phyloP scores from a whole-genome alignment of 139 green algal genomes.

The Chlamydomonas asymmetrica region DNA sequence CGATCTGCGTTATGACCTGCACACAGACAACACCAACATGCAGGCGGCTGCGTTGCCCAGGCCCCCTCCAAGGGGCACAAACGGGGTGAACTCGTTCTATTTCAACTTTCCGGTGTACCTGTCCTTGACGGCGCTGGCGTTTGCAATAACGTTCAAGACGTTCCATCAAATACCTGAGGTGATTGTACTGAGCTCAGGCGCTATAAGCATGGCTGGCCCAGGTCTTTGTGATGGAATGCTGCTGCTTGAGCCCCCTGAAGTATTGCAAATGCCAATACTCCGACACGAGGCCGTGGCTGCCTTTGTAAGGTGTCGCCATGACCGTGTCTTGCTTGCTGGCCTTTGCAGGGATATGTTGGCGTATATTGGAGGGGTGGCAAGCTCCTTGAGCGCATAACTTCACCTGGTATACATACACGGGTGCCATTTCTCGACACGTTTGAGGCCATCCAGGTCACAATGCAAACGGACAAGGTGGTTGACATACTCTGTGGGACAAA shows the following conservation, averaged over 20 bases:
- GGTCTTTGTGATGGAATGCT: neutral
- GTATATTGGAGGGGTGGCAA: constrained; percentile 59
- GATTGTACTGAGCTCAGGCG: neutral
- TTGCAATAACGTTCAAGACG: constrained; percentile 8
- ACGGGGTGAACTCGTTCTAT: neutral
- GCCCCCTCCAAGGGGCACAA: no score
- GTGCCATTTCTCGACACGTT: constrained; percentile 51
- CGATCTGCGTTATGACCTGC: no score
- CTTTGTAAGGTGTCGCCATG: neutral
- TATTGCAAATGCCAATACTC: neutral
- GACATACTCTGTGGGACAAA: constrained; percentile 63
- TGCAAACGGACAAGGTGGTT: constrained; percentile 62
- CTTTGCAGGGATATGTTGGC: constrained; percentile 50
- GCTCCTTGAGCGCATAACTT: constrained; percentile 39
- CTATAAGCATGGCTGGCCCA: neutral
- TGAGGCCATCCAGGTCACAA: constrained; percentile 51
- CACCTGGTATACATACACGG: constrained; percentile 44
- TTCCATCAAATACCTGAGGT: constrained; percentile 29
- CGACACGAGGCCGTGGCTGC: neutral
- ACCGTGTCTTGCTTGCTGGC: neutral
- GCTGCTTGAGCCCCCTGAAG: neutral
- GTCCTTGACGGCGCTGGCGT: neutral
- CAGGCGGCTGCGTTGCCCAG: no score
- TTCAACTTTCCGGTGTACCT: constrained; percentile 12
- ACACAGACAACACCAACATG: no score